phyloP scores from a whole-genome alignment of 2,329 filamentous ascomycete genomes.

The Colletotrichum orchidophilum region DNA sequence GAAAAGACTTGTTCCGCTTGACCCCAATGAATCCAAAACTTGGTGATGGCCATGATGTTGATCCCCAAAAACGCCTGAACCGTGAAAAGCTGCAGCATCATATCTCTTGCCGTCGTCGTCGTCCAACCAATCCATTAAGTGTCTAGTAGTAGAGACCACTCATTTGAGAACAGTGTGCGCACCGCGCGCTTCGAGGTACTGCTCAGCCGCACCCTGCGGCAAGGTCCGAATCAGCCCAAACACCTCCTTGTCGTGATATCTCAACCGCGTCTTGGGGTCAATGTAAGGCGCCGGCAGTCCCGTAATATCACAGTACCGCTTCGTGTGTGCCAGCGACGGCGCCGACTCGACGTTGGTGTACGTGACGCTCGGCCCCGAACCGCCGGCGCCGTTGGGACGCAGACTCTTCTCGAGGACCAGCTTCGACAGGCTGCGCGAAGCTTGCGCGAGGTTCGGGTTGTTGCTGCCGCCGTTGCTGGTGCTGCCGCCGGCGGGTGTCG shows the following conservation, averaged over 20 bases:
- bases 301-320: slow-evolving; percentile 95
- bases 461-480: slow-evolving; percentile 45
- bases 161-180: slow-evolving; percentile 95
- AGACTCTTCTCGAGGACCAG: slow-evolving; percentile 88
- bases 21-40: background rate
- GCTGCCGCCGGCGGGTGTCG: slow-evolving; percentile 60
- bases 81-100: background rate
- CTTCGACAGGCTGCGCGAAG: slow-evolving; percentile 85
- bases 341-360: slow-evolving; percentile 98
- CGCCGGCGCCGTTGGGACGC: slow-evolving; percentile 48
- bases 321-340: slow-evolving; percentile 84
- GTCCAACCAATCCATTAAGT: background rate
- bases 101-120: background rate
- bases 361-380: slow-evolving; percentile 76
- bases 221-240: slow-evolving; percentile 85
- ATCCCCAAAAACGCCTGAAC: background rate
- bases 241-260: slow-evolving; percentile 93
- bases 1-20: background rate
- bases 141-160: slow-evolving; percentile 20
- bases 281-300: slow-evolving; percentile 91
- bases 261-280: slow-evolving; percentile 92
- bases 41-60: background rate
- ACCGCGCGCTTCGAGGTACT: slow-evolving; percentile 87
- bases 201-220: slow-evolving; percentile 84
- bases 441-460: slow-evolving; percentile 84